Percentiles rank a stretch among this genome's conserved stretches.
Evolutionary conservation across 2,329 filamentous ascomycete genomes (phyloP).

Genomic region (Cordyceps fumosorosea): DNA sequence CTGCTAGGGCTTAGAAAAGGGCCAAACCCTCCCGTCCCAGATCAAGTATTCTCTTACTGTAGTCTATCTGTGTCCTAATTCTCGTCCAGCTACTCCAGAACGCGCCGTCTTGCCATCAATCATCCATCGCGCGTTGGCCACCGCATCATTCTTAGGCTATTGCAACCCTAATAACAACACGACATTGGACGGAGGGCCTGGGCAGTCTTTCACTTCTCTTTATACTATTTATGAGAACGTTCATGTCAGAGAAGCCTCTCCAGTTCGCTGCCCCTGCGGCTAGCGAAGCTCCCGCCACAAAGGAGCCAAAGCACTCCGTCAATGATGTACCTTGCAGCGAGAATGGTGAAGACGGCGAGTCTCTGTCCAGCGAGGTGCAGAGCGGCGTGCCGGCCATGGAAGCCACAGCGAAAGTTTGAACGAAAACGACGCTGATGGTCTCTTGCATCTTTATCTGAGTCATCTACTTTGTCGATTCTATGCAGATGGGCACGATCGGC

Average conservation of each 20-base stretch:
- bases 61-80: no score
- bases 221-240: neutral
- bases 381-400: conserved; percentile 33
- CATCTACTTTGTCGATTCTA: neutral
- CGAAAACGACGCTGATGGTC: conserved; percentile 28
- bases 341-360: conserved; percentile 10
- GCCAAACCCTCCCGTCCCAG: neutral
- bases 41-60: neutral
- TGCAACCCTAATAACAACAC: neutral
- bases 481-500: neutral
- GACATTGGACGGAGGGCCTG: neutral
- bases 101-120: neutral
- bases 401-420: conserved; percentile 34
- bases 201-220: neutral
- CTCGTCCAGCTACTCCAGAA: no score
- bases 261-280: neutral
- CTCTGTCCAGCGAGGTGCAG: conserved; percentile 20
- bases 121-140: neutral
- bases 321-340: neutral
- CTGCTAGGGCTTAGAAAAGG: neutral
- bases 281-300: neutral
- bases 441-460: conserved; percentile 25
- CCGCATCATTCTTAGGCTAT: neutral
- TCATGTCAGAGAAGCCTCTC: neutral
- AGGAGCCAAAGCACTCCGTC: neutral